These are phyloP conservation scores for Afroboletus lepidellus DNA, from an alignment of 1,284 basidiomycete genomes.

Conservation along the genomic window DNA sequence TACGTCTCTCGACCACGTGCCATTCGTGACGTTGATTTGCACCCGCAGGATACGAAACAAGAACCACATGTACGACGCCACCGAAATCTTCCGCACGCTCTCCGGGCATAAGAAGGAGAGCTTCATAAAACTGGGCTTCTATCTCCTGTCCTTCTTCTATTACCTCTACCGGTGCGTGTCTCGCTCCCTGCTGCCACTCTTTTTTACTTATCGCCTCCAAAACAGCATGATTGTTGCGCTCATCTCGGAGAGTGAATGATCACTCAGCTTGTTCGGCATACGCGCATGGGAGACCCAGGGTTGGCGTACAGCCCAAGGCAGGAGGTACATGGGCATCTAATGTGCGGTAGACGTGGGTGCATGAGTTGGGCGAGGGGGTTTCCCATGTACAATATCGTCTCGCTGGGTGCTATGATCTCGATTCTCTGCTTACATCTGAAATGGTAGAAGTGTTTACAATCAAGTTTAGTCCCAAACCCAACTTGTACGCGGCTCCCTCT, in stretches of 20 bases:
- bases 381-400: slow-evolving; percentile 20
- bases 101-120: slow-evolving; percentile 95
- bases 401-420: slow-evolving; percentile 25
- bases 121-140: slow-evolving; percentile 96
- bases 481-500: too few species aligned
- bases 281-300: slow-evolving; percentile 1
- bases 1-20: slow-evolving; percentile 40
- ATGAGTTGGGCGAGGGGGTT: slow-evolving; percentile 5
- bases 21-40: background rate
- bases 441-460: too few species aligned
- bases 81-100: slow-evolving; percentile 97
- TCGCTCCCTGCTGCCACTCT: background rate
- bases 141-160: slow-evolving; percentile 94
- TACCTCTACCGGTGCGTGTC: slow-evolving; percentile 86
- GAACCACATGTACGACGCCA: slow-evolving; percentile 98
- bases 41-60: slow-evolving; percentile 81
- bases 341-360: slow-evolving; percentile 13
- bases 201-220: slow-evolving; percentile 8
- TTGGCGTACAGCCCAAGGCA: background rate
- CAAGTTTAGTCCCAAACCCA: too few species aligned
- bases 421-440: slow-evolving; percentile 4
- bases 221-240: slow-evolving; percentile 83
- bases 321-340: slow-evolving; percentile 19
- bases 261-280: background rate
- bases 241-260: slow-evolving; percentile 74